Evolutionary conservation across 352 stramenopile genomes (phyloP).

Genomic region (Blastocystis sp.): DNA sequence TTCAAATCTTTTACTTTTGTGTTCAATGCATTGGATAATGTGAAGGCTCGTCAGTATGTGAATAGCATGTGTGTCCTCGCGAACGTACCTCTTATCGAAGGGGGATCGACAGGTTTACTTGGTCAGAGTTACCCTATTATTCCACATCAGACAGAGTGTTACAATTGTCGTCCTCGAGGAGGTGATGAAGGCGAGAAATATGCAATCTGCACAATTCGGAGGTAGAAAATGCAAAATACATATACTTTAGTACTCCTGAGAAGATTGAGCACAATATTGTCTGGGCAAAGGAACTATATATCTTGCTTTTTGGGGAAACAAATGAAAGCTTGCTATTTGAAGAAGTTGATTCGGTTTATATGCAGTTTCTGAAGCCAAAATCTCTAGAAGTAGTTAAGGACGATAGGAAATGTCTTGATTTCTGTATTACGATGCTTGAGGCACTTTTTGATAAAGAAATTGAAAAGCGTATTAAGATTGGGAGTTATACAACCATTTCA

Average conservation of each 20-base stretch:
- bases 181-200: slow-evolving; percentile 91
- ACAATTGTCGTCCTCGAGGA: slow-evolving; percentile 91
- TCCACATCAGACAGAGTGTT: slow-evolving; percentile 89
- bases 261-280: slow-evolving; percentile 99
- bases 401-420: slow-evolving; percentile 69
- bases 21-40: slow-evolving; percentile 98
- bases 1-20: slow-evolving; percentile 91
- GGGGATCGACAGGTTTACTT: slow-evolving; percentile 94
- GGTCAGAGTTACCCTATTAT: slow-evolving; percentile 78
- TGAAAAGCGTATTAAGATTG: slow-evolving; percentile 20
- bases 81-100: slow-evolving; percentile 87
- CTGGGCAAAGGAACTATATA: slow-evolving; percentile 89
- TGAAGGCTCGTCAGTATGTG: slow-evolving; percentile 94
- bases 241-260: slow-evolving; percentile 83
- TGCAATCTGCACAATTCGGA: slow-evolving; percentile 98
- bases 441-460: slow-evolving; percentile 75
- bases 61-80: slow-evolving; percentile 93
- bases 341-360: slow-evolving; percentile 82
- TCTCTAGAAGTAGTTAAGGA: background rate
- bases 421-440: slow-evolving; percentile 77
- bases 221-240: slow-evolving; percentile 33
- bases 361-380: slow-evolving; percentile 71
- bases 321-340: slow-evolving; percentile 91
- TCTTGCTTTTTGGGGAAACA: slow-evolving; percentile 80
- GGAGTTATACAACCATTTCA: background rate